Evolutionary conservation across 75 land plant genomes (phyloP).

Genomic region (Adiantum capillusveneris): DNA sequence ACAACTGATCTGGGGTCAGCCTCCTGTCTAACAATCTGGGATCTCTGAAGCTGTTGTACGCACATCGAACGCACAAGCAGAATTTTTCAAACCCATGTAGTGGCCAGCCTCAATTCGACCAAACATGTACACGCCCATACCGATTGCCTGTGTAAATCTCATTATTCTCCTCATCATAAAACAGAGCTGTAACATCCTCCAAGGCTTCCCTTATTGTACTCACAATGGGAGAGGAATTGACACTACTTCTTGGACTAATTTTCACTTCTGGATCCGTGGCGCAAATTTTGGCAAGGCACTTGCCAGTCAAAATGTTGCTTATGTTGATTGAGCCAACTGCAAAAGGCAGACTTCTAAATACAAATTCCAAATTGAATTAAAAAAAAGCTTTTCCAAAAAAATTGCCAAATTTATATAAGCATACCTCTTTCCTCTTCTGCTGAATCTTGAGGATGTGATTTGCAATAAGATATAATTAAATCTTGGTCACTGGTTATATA

Average conservation of each 20-base stretch:
- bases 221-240: constrained; percentile 29
- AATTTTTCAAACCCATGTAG: too few species aligned
- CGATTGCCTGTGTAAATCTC: constrained; percentile 91
- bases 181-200: constrained; percentile 85
- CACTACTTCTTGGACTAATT: constrained; percentile 28
- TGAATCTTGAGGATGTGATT: constrained; percentile 67
- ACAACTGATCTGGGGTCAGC: too few species aligned
- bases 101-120: constrained; percentile 95
- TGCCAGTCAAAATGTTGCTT: constrained; percentile 94
- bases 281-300: constrained; percentile 86
- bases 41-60: too few species aligned
- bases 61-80: too few species aligned
- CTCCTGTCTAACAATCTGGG: too few species aligned
- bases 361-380: too few species aligned
- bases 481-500: constrained; percentile 98
- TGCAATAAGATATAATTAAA: constrained; percentile 92
- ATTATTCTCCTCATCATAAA: constrained; percentile 87
- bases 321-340: constrained; percentile 92
- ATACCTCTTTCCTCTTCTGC: constrained; percentile 56
- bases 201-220: constrained; percentile 68
- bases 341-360: too few species aligned
- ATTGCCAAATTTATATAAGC: too few species aligned
- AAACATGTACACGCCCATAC: constrained; percentile 85
- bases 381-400: too few species aligned
- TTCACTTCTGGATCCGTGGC: constrained; percentile 34